Conservation (phyloP, 208 protist genomes). For the Trypanosoma vivax region DNA sequence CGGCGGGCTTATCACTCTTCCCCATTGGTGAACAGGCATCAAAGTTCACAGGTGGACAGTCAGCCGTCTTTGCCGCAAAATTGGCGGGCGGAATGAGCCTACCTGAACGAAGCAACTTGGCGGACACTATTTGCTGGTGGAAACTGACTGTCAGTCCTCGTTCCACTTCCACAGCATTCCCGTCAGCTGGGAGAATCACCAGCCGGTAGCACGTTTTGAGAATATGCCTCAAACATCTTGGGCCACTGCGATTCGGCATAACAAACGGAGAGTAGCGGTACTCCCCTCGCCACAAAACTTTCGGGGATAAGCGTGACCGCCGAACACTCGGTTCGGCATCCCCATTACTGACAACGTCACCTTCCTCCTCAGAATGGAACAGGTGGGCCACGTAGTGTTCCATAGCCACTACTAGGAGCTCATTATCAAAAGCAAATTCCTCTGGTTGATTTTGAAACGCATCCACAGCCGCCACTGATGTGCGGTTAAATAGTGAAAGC, state of each 20-base stretch:
- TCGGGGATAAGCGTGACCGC: neutral
- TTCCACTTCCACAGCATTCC: constrained; percentile 63
- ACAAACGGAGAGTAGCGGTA: constrained; percentile 9
- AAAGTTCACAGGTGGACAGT: constrained; percentile 15
- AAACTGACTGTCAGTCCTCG: constrained; percentile 59
- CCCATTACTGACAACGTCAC: neutral
- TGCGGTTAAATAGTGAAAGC: neutral
- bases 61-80: neutral
- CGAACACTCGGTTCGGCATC: neutral
- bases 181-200: constrained; percentile 31
- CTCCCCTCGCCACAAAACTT: neutral
- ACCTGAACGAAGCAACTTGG: neutral
- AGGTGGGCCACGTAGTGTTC: constrained; percentile 17
- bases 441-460: constrained; percentile 16
- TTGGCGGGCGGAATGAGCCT: constrained; percentile 6
- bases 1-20: neutral
- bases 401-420: constrained; percentile 15
- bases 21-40: neutral
- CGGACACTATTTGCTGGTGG: constrained; percentile 8
- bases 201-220: constrained; percentile 22
- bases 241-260: neutral
- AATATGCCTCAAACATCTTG: neutral
- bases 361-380: neutral
- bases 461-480: constrained; percentile 12
- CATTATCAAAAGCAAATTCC: constrained; percentile 23